phyloP scores from a whole-genome alignment of 768 basidiomycete genomes.

The Lepiota brunneoincarnata region DNA sequence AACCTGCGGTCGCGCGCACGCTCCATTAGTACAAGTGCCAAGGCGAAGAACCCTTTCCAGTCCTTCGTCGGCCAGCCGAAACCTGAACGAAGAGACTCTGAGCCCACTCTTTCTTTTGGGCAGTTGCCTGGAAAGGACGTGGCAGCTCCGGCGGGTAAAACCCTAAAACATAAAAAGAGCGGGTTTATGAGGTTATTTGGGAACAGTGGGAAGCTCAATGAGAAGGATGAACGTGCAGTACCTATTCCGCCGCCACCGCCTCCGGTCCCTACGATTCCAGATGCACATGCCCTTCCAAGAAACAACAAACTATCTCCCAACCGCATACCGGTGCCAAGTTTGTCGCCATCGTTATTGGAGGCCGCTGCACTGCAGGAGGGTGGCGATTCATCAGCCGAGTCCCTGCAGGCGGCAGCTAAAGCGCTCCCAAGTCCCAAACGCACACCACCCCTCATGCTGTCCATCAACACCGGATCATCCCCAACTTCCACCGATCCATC shows the following conservation, averaged over 20 bases:
- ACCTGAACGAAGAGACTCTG: slow-evolving; percentile 42
- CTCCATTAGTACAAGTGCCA: slow-evolving; percentile 60
- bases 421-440: slow-evolving; percentile 29
- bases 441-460: slow-evolving; percentile 33
- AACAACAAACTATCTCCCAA: slow-evolving; percentile 26
- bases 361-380: slow-evolving; percentile 15
- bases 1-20: slow-evolving; percentile 40
- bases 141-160: slow-evolving; percentile 33
- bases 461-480: slow-evolving; percentile 34
- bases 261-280: slow-evolving; percentile 11
- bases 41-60: slow-evolving; percentile 46
- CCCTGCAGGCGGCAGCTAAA: slow-evolving; percentile 5
- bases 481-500: slow-evolving; percentile 20
- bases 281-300: slow-evolving; percentile 20
- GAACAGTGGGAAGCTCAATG: slow-evolving; percentile 47
- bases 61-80: slow-evolving; percentile 39
- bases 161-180: slow-evolving; percentile 75
- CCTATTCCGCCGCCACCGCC: slow-evolving; percentile 46
- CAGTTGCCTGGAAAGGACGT: slow-evolving; percentile 9
- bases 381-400: slow-evolving; percentile 5
- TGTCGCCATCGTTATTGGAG: slow-evolving; percentile 33
- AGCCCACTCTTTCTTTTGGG: slow-evolving; percentile 22
- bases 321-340: slow-evolving; percentile 41
- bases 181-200: slow-evolving; percentile 75
- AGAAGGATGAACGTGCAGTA: slow-evolving; percentile 50